Evolutionary conservation across 179 eudicot genomes (phyloP).

Genomic region (Camellia oleifera): DNA sequence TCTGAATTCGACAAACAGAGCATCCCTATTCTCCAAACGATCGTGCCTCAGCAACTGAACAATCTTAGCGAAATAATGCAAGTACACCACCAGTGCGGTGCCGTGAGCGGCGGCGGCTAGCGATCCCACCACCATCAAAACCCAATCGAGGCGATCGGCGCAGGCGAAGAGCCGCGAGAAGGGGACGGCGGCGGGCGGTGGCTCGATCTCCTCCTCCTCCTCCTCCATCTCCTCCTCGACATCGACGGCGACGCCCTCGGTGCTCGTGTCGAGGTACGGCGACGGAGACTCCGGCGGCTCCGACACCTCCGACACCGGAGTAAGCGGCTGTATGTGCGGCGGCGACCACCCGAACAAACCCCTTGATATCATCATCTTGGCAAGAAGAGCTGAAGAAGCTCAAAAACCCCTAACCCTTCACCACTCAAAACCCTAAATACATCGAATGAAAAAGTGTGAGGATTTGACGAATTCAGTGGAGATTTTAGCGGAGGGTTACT

Average conservation of each 20-base stretch:
- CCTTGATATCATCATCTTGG: conserved; percentile 67
- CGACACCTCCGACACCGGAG: conserved; percentile 99
- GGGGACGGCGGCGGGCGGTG: conserved; percentile 90
- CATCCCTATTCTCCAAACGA: not conserved
- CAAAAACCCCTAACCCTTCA: too few relatives aligned
- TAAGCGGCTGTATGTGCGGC: conserved; percentile 90
- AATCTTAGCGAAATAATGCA: conserved; percentile 89
- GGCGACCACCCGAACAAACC: conserved; percentile 99
- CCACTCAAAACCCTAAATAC: too few relatives aligned
- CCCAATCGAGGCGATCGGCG: conserved; percentile 87
- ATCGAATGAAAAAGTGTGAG: too few relatives aligned
- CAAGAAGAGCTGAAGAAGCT: not conserved
- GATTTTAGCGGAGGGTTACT: too few relatives aligned
- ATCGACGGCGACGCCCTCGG: conserved; percentile 38
- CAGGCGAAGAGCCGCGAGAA: conserved; percentile 83
- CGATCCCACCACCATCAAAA: conserved; percentile 78
- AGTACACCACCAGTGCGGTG: conserved; percentile 78
- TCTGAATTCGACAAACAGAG: conserved; percentile 49
- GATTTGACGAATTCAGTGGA: too few relatives aligned
- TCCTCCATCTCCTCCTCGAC: conserved; percentile 68
- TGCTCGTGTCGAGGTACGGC: conserved; percentile 64
- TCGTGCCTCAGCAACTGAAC: conserved; percentile 41
- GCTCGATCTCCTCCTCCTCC: conserved; percentile 83
- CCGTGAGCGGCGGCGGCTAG: conserved; percentile 96
- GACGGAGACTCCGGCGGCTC: conserved; percentile 99